phyloP scores from a whole-genome alignment of 2,329 filamentous ascomycete species.

The Botrytis squamosa region DNA sequence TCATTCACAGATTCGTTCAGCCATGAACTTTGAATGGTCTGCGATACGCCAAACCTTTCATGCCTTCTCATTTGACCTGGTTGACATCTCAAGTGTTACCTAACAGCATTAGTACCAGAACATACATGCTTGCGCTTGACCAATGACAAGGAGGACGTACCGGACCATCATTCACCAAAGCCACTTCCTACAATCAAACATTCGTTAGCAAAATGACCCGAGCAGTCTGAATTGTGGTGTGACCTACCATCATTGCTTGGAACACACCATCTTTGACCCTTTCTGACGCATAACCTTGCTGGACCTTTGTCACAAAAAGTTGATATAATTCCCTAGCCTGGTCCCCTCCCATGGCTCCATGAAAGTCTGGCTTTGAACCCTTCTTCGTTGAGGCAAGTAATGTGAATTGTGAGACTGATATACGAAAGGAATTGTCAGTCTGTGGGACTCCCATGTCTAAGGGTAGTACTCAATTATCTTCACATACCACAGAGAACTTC shows the following conservation, averaged over 20 bases:
- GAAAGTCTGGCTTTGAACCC: constrained; percentile 92
- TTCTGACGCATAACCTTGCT: constrained; percentile 67
- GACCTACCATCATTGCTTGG: constrained; percentile 85
- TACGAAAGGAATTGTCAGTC: constrained; percentile 16
- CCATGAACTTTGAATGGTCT: neutral
- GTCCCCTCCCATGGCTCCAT: constrained; percentile 76
- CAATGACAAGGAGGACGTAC: constrained; percentile 41
- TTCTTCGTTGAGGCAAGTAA: constrained; percentile 92
- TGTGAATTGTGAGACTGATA: constrained; percentile 90
- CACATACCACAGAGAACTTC: constrained; percentile 86
- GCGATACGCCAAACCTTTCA: constrained; percentile 7
- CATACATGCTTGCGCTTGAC: neutral
- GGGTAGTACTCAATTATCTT: neutral
- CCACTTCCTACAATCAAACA: constrained; percentile 60
- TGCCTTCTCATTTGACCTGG: constrained; percentile 29
- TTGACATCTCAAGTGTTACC: constrained; percentile 39
- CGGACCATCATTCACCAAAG: constrained; percentile 81
- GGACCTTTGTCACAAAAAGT: constrained; percentile 75
- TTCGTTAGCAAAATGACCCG: neutral
- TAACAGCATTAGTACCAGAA: constrained; percentile 17
- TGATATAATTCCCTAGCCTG: constrained; percentile 81
- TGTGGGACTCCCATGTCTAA: neutral
- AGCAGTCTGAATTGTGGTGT: neutral
- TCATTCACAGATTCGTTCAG: neutral
- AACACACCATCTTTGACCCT: constrained; percentile 94